Evolutionary conservation across 306 rosid genomes (phyloP), one percentile per base, ranked within the genome.

Genomic region (Calophaca sinica): DNA sequence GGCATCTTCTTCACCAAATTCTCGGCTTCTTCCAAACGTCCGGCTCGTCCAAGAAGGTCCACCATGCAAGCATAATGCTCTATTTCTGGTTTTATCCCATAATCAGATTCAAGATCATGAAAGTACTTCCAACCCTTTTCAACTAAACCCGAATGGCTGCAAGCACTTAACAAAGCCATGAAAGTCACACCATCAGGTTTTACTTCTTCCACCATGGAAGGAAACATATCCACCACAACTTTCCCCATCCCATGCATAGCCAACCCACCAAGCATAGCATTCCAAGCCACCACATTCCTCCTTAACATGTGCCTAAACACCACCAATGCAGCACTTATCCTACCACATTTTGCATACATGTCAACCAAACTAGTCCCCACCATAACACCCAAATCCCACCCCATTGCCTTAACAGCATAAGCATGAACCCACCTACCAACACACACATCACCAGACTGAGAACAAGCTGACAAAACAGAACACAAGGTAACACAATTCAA

Each of bases 11-110:
- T 87, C 39, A 87, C 81, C 11, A 88, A 45, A 61, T 1, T 6
- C 38, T 76, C 72, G 28, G 90, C 97, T 72, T 89, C 97, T 62
- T 84, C 92, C 3, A 89, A 74, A 41, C 1, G 78, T 45, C 93
- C 93, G 8, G 93, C 91, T 51, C 96, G 88, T 41, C 96, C 93
- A 13, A 89, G 82, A 48, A 89, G 86, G 74, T 88, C 90, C 10
- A 88, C 92, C 88, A 84, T 88, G 68, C 96, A 89, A 55, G 89
- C 93, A 75, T 85, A 85, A 80, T 92, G 96, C 78, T 88, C 97
- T 5, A 89, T 79, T 63, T 65, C 83, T 13, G 87, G 93, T 9
- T 35, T 81, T 35, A 81, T 20, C 36, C 72, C 80, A 48, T 87
- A 85, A 38, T 77, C 64, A 52, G 70, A 60, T 57, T 91, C 89